Base-by-base conservation (phyloP, 805 yeast genomes). In the Wickerhamomyces alni region DNA sequence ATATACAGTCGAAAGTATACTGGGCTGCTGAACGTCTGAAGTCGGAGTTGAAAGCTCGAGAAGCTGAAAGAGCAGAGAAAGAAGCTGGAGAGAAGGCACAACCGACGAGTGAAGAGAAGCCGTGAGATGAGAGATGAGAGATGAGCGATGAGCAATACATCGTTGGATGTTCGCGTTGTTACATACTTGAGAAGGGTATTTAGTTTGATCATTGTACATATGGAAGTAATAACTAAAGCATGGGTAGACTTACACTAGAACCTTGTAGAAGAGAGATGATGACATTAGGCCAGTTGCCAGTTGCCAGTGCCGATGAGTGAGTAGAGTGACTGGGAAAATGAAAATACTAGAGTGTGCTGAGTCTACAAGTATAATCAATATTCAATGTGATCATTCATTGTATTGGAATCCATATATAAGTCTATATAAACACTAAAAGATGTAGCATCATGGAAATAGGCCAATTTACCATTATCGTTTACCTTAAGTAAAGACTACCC, bases 21-120 rank as follows among this genome's bases (percentile, higher is more conserved):
- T 77, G 96, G 62, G 97, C 99, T 18, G 85, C 88, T 76, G 98
- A 93, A 60, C 73, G 96, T 45, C 68, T 93, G 50, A 80, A 82
- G 59, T 76, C 78, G 55, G 98, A 93, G 60, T 53, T 87, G 36
- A 79, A 80, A 41, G 78, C 70, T 44, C 61, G 74, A 42, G 73
- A 76, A 47, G 74, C 54, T 47, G 52, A 57, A 47, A 44, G 63
- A 37, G 55, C 38, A 33, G 44, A 37, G 42, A 36, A 41, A 40
- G 41, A 44, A 24, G 44, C 32, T n/a, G 40, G 21, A 10, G 33
- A 25, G 21, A 21, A 21, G 24, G 24, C 6, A 21, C 28, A 33
- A 33, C 40, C 28, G 37, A 40, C 18, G n/a, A 19, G 17, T 21
- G 34, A 31, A n/a, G 15, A 15, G 34, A 31, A 31, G 12, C 25